phyloP scores from a whole-genome alignment of 306 rosid species.

The Alnus glutinosa region DNA sequence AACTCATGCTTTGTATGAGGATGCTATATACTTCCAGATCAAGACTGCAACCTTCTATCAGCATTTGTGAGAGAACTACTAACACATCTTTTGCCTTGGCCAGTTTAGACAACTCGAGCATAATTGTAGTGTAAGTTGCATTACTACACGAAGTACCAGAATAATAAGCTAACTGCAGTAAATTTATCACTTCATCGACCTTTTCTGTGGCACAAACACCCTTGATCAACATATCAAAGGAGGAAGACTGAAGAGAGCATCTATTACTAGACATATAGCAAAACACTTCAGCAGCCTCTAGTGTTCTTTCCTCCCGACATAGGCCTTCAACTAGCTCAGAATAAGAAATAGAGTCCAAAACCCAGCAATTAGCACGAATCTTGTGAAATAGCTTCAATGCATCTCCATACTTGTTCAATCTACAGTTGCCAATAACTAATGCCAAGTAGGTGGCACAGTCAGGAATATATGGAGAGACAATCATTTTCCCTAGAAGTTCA shows the following conservation, averaged over 20 bases:
- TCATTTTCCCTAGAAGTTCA: constrained; percentile 72
- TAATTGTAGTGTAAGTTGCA: constrained; percentile 50
- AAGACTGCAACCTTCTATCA: constrained; percentile 55
- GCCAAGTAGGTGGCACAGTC: constrained; percentile 65
- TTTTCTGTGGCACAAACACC: constrained; percentile 57
- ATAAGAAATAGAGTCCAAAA: constrained; percentile 63
- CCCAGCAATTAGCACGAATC: constrained; percentile 52
- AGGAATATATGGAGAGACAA: constrained; percentile 45
- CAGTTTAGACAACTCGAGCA: constrained; percentile 52
- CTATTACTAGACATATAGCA: constrained; percentile 58
- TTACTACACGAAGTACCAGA: constrained; percentile 52
- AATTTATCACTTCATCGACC: constrained; percentile 45
- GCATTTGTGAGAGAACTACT: constrained; percentile 57
- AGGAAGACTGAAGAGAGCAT: constrained; percentile 51
- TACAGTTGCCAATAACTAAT: constrained; percentile 71
- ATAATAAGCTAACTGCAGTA: constrained; percentile 54
- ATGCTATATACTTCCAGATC: constrained; percentile 63
- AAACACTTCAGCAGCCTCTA: constrained; percentile 62
- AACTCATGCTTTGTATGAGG: constrained; percentile 57
- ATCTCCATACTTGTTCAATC: constrained; percentile 47
- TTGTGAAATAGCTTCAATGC: constrained; percentile 55
- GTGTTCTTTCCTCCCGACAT: constrained; percentile 45
- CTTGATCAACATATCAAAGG: constrained; percentile 59
- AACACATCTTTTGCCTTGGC: constrained; percentile 39
- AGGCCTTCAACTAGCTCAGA: constrained; percentile 67